Conservation (phyloP, 305 asterid genomes). For the Withania somnifera region DNA sequence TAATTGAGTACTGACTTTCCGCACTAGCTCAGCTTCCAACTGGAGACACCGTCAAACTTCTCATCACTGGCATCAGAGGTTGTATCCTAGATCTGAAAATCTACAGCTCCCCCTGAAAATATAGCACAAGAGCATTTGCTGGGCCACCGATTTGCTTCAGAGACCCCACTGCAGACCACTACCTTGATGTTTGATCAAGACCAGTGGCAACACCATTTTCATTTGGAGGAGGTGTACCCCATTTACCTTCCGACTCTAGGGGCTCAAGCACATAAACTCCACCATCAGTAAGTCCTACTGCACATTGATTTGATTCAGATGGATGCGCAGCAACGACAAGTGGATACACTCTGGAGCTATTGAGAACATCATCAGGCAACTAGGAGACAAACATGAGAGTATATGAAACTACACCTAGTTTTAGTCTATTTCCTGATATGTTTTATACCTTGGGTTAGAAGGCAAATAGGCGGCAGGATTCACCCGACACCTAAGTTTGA, state of each 20-base stretch:
- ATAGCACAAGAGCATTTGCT: neutral
- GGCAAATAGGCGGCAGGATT: conserved; percentile 57
- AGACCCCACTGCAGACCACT: neutral
- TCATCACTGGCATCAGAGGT: neutral
- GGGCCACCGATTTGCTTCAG: neutral
- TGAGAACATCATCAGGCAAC: neutral
- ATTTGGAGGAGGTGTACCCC: conserved; percentile 11
- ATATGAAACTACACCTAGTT: neutral
- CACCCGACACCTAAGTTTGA: conserved; percentile 51
- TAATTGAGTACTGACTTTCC: neutral
- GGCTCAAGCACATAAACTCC: conserved; percentile 24
- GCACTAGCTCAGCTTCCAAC: neutral
- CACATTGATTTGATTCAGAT: conserved; percentile 17
- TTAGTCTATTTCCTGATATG: neutral
- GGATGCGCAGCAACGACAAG: conserved; percentile 24
- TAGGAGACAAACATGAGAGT: neutral
- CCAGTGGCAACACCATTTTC: conserved; percentile 12
- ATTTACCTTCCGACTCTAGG: conserved; percentile 15
- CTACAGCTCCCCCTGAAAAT: neutral
- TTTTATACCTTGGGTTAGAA: conserved; percentile 42
- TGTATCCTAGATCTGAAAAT: conserved; percentile 1
- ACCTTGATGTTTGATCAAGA: conserved; percentile 12
- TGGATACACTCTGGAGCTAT: conserved; percentile 18
- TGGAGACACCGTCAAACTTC: neutral
- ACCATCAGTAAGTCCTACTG: conserved; percentile 23